Percentiles rank a stretch among this genome's conserved stretches.
Evolutionary conservation across 179 eudicot species (phyloP).

Genomic region (Camellia oleifera): DNA sequence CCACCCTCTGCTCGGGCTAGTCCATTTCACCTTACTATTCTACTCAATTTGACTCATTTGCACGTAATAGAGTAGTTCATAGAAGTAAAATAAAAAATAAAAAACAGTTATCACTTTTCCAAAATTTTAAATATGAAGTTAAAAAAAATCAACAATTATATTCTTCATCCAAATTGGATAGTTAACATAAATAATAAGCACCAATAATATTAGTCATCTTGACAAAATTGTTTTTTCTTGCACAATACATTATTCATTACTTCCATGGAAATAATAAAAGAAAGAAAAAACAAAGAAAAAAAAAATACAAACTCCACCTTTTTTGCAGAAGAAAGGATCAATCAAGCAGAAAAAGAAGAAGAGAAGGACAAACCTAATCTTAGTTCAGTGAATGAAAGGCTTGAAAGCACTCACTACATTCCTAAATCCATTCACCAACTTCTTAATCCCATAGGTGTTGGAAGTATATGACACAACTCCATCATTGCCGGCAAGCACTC

Average conservation of each 20-base stretch:
- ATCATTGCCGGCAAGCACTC: conserved; percentile 82
- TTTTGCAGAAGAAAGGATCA: not conserved
- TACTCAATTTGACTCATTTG: too few relatives aligned
- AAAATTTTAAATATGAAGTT: too few relatives aligned
- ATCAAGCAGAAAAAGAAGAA: not conserved
- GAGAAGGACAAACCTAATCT: not conserved
- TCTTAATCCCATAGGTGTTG: conserved; percentile 13
- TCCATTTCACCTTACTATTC: too few relatives aligned
- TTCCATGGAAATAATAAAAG: not conserved
- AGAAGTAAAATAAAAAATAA: too few relatives aligned
- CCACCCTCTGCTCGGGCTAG: too few relatives aligned
- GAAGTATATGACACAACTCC: conserved; percentile 52
- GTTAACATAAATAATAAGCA: too few relatives aligned
- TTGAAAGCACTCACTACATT: conserved; percentile 48
- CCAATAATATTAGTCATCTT: too few relatives aligned
- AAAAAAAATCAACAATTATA: too few relatives aligned
- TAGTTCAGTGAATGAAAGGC: conserved; percentile 37
- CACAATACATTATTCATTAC: not conserved
- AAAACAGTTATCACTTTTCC: too few relatives aligned
- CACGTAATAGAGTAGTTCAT: too few relatives aligned
- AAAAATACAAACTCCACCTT: not conserved
- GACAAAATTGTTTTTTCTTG: too few relatives aligned
- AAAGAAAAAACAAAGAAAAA: not conserved
- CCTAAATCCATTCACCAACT: conserved; percentile 29
- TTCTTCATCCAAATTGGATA: too few relatives aligned